Evolutionary conservation across 2,329 filamentous ascomycete species (phyloP).

Genomic region (Metarhizium humberi): DNA sequence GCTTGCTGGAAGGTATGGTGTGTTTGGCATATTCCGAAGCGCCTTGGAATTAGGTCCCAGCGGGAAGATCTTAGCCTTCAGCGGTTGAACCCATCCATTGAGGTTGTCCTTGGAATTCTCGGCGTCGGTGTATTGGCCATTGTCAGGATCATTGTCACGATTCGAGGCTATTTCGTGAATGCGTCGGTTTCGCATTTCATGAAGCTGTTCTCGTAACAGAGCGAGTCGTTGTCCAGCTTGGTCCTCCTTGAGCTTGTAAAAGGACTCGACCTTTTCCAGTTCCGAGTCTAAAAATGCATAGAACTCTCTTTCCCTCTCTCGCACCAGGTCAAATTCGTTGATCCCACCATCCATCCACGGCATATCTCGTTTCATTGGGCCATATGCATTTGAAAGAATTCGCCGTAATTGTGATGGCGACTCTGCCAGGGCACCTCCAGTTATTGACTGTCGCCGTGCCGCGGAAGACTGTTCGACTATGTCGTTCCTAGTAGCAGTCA

Average conservation of each 20-base stretch:
- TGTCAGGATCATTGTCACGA: conserved; percentile 21
- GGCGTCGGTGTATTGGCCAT: conserved; percentile 11
- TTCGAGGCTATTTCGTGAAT: conserved; percentile 56
- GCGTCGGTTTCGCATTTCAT: conserved; percentile 83
- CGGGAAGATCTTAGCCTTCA: conserved; percentile 44
- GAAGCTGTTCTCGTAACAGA: conserved; percentile 71
- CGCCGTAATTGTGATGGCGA: conserved; percentile 24
- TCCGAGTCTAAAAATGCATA: conserved; percentile 76
- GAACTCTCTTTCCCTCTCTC: conserved; percentile 72
- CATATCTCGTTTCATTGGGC: conserved; percentile 1
- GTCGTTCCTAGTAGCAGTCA: conserved; percentile 4
- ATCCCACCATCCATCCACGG: conserved; percentile 32
- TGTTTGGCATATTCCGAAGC: conserved; percentile 43
- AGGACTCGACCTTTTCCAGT: conserved; percentile 82
- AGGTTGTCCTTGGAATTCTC: conserved; percentile 18
- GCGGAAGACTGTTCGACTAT: conserved; percentile 4
- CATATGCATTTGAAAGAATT: conserved; percentile 22
- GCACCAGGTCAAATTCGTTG: conserved; percentile 50
- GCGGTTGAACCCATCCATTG: conserved; percentile 39
- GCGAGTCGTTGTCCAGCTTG: conserved; percentile 67
- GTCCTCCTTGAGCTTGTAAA: conserved; percentile 81
- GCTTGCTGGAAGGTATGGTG: conserved; percentile 30
- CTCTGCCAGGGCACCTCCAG: conserved; percentile 6
- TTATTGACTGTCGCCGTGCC: conserved; percentile 6
- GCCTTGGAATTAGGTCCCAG: conserved; percentile 53